phyloP scores from a whole-genome alignment of 2,329 filamentous ascomycete species.

The Talaromyces sp. region DNA sequence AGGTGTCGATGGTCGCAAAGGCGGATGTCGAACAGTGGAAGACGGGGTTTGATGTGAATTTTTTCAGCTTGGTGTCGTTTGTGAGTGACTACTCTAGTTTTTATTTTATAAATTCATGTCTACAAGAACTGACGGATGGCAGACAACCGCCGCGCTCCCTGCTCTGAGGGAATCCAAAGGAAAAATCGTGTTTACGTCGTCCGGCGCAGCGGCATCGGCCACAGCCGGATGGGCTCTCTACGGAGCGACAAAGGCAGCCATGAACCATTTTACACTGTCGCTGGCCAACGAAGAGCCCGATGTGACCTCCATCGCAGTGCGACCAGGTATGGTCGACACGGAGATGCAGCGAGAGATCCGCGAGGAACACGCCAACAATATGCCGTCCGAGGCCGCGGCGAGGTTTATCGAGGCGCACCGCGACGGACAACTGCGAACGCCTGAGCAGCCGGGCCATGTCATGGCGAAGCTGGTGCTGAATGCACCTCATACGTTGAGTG shows the following conservation, averaged over 20 bases:
- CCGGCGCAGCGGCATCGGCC: conserved; percentile 63
- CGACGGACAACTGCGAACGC: conserved; percentile 66
- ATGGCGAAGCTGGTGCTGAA: conserved; percentile 72
- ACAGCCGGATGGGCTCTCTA: conserved; percentile 76
- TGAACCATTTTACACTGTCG: conserved; percentile 73
- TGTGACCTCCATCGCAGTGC: conserved; percentile 66
- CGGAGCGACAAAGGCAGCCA: conserved; percentile 73
- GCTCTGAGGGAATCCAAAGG: conserved; percentile 64
- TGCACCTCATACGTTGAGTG: conserved; percentile 63
- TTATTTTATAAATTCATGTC: not conserved
- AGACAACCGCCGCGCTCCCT: conserved; percentile 67
- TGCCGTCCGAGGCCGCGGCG: conserved; percentile 49
- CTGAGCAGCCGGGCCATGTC: conserved; percentile 79
- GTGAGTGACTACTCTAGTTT: conserved; percentile 40
- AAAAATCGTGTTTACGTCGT: conserved; percentile 71
- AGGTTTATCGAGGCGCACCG: conserved; percentile 51
- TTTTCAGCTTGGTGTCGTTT: conserved; percentile 76
- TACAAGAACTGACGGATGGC: not conserved
- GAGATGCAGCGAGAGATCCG: conserved; percentile 84
- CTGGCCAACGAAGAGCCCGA: conserved; percentile 71
- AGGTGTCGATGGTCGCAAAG: conserved; percentile 65
- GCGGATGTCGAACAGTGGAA: conserved; percentile 70
- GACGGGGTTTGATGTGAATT: conserved; percentile 71
- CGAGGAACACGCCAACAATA: conserved; percentile 59
- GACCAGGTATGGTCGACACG: conserved; percentile 79